Percentiles rank a stretch among this genome's conserved stretches.
These are phyloP conservation scores for Lactarius sp. DNA, from an alignment of 768 basidiomycete genomes.

Conservation along the genomic window DNA sequence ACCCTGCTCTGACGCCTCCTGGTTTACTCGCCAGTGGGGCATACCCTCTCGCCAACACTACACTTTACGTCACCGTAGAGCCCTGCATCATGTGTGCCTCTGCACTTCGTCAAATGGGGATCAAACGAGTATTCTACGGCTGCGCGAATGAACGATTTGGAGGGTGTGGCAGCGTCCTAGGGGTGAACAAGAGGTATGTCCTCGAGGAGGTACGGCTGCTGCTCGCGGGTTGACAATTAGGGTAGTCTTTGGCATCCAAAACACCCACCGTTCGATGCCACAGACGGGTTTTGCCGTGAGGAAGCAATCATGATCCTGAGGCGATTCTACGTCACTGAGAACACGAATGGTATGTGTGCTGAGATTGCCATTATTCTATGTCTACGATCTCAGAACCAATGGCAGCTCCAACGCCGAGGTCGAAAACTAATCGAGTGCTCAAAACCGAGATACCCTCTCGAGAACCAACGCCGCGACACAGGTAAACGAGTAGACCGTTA, in stretches of 20 bases:
- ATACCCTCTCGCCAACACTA: constrained; percentile 72
- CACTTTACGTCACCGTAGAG: constrained; percentile 96
- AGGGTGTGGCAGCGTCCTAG: constrained; percentile 91
- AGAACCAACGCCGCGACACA: constrained; percentile 18
- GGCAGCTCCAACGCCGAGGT: constrained; percentile 84
- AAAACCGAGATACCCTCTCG: constrained; percentile 66
- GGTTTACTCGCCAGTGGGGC: constrained; percentile 26
- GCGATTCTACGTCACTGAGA: constrained; percentile 79
- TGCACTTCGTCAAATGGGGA: constrained; percentile 89
- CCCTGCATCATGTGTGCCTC: constrained; percentile 99
- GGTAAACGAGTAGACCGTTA: background rate
- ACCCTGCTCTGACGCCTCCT: constrained; percentile 51
- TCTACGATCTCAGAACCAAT: constrained; percentile 12
- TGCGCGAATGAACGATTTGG: constrained; percentile 96
- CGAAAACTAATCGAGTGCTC: constrained; percentile 76
- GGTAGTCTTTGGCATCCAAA: constrained; percentile 63
- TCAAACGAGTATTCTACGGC: constrained; percentile 86
- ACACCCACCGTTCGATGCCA: constrained; percentile 70
- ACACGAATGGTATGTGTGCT: constrained; percentile 80
- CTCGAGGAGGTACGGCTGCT: background rate
- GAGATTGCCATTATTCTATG: background rate
- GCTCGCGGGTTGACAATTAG: constrained; percentile 1
- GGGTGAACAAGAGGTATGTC: constrained; percentile 71
- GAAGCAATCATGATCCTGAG: constrained; percentile 59
- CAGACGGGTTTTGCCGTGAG: constrained; percentile 45